Base-by-base conservation (phyloP, 495 filamentous ascomycete species). In the Aspergillus nanangensis region DNA sequence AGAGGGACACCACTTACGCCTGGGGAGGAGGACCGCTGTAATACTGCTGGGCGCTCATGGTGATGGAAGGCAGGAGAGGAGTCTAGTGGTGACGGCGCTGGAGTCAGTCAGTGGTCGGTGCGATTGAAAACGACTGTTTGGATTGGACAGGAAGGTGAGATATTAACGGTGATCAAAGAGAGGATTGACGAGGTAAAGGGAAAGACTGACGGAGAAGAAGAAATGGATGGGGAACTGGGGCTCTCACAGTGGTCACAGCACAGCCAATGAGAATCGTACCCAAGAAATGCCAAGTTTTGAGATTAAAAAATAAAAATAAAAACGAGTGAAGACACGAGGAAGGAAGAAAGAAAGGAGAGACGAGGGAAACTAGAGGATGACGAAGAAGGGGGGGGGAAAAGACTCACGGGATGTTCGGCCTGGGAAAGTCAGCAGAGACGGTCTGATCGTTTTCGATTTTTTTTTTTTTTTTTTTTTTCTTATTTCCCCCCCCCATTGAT, bases 21-120 rank as follows among this genome's bases (percentile, higher is more conserved):
- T 60, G 58, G 19, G 50, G 53, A 37, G 54, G 57, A 41, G 55
- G 52, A 20, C 53, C 53, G 50, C 42, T 48, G 52, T 61, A 61
- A 47, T 51, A 55, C 18, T 45, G 47, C 17, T 47, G 40, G 31
- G 56, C 36, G 44, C 44, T 47, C 52, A 55, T 58, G 45, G 25
- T 49, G 45, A 33, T 38, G 38, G 20, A 32, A 38, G 20, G 24
- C 32, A 38, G 10, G 9, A 11, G 37, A 45, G 41, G 41, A n/a
- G n/a, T n/a, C n/a, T 39, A 38, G 33, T 32, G 19, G 33, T 15
- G 24, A 41, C 33, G 20, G n/a, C 15, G 20, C 15, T 36, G 33
- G 5, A 18, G 33, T 36, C 15, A 17, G 15, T 14, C 18, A 36
- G 10, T 25, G 34, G 32, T 38, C 20, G 32, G 42, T 20, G 32